phyloP scores from a whole-genome alignment of 441 rosid species.

The Lagerstroemia fauriei region DNA sequence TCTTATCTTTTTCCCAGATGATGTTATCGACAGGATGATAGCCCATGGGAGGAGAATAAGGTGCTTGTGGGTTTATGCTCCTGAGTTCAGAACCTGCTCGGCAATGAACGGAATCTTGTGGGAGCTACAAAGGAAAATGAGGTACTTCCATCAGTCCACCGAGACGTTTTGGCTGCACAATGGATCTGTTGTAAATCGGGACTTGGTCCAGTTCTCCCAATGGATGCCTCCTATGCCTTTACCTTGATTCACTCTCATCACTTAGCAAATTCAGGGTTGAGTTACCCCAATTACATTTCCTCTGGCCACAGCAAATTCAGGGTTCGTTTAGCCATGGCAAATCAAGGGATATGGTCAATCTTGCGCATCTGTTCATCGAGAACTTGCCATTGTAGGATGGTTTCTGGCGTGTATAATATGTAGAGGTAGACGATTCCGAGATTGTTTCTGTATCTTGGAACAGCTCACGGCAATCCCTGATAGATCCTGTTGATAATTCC shows the following conservation, averaged over 20 bases:
- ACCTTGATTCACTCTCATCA: slow-evolving; percentile 43
- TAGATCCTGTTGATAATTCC: not conserved
- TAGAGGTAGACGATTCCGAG: not conserved
- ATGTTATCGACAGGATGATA: slow-evolving; percentile 65
- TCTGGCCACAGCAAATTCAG: not conserved
- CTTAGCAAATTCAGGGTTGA: not conserved
- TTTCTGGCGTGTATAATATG: not conserved
- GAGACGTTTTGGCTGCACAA: slow-evolving; percentile 98
- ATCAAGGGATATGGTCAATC: not conserved
- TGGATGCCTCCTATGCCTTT: slow-evolving; percentile 81
- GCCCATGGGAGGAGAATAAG: slow-evolving; percentile 65
- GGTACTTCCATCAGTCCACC: slow-evolving; percentile 79
- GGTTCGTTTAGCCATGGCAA: not conserved
- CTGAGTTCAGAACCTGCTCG: slow-evolving; percentile 67
- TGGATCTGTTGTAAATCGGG: slow-evolving; percentile 62
- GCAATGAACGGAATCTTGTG: slow-evolving; percentile 77
- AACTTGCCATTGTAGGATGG: not conserved
- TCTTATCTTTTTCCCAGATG: slow-evolving; percentile 46
- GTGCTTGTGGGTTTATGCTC: slow-evolving; percentile 76
- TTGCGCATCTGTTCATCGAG: not conserved
- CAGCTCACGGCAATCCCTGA: not conserved
- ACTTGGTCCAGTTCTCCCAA: slow-evolving; percentile 60
- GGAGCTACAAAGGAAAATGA: slow-evolving; percentile 91
- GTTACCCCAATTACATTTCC: not conserved
- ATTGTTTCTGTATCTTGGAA: not conserved